phyloP scores from a whole-genome alignment of 345 rosid genomes.

The Euphorbia tirucalli region DNA sequence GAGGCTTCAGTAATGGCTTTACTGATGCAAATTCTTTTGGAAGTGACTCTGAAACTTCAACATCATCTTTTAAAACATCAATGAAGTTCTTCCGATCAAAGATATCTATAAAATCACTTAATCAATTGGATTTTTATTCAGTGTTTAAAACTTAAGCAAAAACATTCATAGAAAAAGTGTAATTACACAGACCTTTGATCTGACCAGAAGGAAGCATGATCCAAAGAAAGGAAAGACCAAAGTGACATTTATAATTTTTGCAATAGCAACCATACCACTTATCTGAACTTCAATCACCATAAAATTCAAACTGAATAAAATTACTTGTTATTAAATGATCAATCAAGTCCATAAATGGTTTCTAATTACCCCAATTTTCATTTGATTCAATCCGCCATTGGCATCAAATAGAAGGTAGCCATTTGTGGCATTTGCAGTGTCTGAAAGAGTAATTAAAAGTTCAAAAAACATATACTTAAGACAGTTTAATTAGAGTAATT shows the following conservation, averaged over 20 bases:
- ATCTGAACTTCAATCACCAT: neutral
- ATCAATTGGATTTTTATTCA: too few relatives aligned
- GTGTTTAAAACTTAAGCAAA: too few relatives aligned
- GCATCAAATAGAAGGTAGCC: conserved; percentile 68
- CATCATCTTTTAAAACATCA: conserved; percentile 48
- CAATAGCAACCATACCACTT: conserved; percentile 69
- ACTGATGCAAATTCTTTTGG: conserved; percentile 38
- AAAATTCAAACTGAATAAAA: neutral
- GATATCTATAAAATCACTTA: conserved; percentile 65
- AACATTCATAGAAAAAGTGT: too few relatives aligned
- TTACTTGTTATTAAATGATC: neutral
- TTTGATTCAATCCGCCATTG: conserved; percentile 87
- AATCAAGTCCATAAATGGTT: neutral
- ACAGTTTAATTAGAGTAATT: too few relatives aligned
- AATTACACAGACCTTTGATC: conserved; percentile 58
- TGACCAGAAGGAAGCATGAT: conserved; percentile 70
- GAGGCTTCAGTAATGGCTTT: conserved; percentile 43
- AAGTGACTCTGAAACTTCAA: conserved; percentile 48
- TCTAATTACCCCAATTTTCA: conserved; percentile 77
- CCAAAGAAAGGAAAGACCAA: conserved; percentile 71
- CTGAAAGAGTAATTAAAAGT: too few relatives aligned
- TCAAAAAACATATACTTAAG: too few relatives aligned
- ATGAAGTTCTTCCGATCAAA: conserved; percentile 68
- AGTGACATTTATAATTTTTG: conserved; percentile 69
- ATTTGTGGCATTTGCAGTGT: conserved; percentile 23